A percentile compares a stretch with the other conserved stretches of the same genome.
phyloP scores from a whole-genome alignment of 345 rosid genomes.

The Microthlaspi erraticum region DNA sequence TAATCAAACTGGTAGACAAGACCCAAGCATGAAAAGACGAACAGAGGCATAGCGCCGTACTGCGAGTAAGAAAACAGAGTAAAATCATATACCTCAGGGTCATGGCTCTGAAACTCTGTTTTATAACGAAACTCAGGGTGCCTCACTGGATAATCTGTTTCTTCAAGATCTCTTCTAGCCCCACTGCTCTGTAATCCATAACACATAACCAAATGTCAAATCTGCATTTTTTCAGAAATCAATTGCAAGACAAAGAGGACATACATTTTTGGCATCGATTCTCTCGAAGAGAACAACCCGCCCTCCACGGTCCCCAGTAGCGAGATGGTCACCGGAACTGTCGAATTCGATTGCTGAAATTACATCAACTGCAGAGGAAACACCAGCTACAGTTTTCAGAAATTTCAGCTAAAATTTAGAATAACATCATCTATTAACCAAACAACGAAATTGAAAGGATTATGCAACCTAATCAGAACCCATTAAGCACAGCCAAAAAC shows the following conservation, averaged over 20 bases:
- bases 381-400: constrained; percentile 28
- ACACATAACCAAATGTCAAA: constrained; percentile 25
- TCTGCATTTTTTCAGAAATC: constrained; percentile 17
- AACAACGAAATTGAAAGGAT: background rate
- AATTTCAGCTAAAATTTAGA: constrained; percentile 19
- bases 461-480: background rate
- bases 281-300: constrained; percentile 95
- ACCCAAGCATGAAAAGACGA: constrained; percentile 25
- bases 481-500: constrained; percentile 10
- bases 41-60: background rate
- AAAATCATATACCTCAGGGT: constrained; percentile 71
- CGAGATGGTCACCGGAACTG: constrained; percentile 79
- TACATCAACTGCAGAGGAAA: constrained; percentile 75
- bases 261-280: constrained; percentile 69
- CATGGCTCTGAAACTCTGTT: constrained; percentile 97
- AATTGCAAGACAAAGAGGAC: constrained; percentile 35
- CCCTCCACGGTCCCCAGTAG: constrained; percentile 98
- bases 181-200: constrained; percentile 61
- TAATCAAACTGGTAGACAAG: constrained; percentile 76
- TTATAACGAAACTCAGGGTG: constrained; percentile 88
- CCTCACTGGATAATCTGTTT: constrained; percentile 60
- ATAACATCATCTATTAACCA: background rate
- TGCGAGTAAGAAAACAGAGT: constrained; percentile 6
- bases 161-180: constrained; percentile 70
- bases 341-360: constrained; percentile 92